Conservation (phyloP, 108 stramenopile species). For the Aureococcus anophagefferens region DNA sequence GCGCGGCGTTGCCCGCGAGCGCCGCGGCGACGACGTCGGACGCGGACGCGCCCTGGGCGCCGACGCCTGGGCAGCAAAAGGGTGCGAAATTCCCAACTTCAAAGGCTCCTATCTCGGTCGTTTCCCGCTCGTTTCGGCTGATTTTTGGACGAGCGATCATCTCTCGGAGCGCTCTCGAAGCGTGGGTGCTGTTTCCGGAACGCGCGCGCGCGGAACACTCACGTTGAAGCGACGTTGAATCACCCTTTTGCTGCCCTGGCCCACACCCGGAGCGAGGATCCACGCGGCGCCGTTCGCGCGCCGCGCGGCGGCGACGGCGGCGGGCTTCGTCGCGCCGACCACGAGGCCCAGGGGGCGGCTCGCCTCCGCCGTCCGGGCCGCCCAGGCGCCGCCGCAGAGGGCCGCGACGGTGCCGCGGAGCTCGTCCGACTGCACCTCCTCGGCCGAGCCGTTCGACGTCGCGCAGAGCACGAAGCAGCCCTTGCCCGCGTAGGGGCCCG, state of each 20-base stretch:
- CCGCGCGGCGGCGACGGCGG: constrained; percentile 62
- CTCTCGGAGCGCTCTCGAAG: no score
- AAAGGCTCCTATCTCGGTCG: no score
- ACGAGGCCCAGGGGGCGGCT: constrained; percentile 68
- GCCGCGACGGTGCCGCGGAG: constrained; percentile 14
- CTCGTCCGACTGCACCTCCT: constrained; percentile 68
- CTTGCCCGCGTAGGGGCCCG: constrained; percentile 35
- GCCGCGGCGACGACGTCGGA: constrained; percentile 58
- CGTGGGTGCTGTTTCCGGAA: no score
- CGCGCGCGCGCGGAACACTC: no score
- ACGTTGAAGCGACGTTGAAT: no score
- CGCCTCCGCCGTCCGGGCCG: background rate
- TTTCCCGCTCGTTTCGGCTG: no score
- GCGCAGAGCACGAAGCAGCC: constrained; percentile 95
- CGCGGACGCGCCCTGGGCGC: constrained; percentile 80
- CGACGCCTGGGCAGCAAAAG: no score
- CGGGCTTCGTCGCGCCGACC: constrained; percentile 88
- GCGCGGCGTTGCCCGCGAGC: constrained; percentile 50
- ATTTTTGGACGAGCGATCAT: no score
- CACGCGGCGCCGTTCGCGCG: constrained; percentile 65
- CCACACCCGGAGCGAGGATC: constrained; percentile 94
- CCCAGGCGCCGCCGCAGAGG: background rate
- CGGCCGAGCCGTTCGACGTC: constrained; percentile 90
- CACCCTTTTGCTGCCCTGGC: no score
- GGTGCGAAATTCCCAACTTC: no score